Percentiles rank a stretch among this genome's conserved stretches.
phyloP scores from a whole-genome alignment of 2,329 filamentous ascomycete species.

The Gremmenia infestans region DNA sequence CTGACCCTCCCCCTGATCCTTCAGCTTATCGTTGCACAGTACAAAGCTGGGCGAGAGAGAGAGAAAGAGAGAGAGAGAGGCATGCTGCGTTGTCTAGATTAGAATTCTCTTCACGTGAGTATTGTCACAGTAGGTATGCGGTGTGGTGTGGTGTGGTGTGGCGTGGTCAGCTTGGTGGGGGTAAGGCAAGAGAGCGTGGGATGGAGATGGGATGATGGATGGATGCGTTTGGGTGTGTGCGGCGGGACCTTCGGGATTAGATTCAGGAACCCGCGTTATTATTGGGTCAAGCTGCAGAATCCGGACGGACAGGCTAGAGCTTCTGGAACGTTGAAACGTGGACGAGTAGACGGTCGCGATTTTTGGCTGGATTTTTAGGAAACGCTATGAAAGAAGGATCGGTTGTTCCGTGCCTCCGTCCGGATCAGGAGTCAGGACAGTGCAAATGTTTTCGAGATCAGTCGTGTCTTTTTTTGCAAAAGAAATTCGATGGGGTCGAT shows the following conservation, averaged over 20 bases:
- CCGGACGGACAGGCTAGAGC: background rate
- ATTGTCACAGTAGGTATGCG: no score
- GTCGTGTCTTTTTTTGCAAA: no score
- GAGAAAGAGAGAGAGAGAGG: background rate
- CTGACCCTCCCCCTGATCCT: background rate
- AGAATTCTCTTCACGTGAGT: no score
- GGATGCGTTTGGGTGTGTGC: no score
- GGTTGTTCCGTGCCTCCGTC: background rate
- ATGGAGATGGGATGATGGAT: no score
- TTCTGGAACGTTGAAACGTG: constrained; percentile 1
- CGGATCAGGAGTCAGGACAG: background rate
- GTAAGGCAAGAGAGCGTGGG: no score
- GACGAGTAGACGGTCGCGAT: constrained; percentile 1
- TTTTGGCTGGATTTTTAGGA: background rate
- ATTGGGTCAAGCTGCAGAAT: background rate
- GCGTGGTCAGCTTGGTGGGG: no score
- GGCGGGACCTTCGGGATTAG: background rate
- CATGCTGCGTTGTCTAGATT: no score
- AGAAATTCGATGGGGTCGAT: background rate
- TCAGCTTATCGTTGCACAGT: background rate
- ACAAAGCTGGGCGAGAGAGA: background rate
- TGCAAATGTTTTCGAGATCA: no score
- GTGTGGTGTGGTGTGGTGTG: no score
- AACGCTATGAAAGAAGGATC: background rate
- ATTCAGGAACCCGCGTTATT: background rate